phyloP scores from a whole-genome alignment of 768 basidiomycete species.

The Pleurotus tuoliensis region DNA sequence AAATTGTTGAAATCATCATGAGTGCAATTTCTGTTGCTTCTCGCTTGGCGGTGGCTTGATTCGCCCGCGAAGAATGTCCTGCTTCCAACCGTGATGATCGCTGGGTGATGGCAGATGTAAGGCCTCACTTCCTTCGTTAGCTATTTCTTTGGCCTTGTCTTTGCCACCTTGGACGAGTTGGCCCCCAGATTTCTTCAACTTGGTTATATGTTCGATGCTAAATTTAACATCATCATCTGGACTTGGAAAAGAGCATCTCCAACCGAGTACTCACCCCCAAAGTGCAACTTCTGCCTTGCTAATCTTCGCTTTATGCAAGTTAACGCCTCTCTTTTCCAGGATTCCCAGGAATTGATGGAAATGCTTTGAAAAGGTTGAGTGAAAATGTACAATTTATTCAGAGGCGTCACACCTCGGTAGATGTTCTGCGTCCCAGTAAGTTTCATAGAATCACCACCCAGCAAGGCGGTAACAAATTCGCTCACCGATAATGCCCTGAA shows the following conservation, averaged over 20 bases:
- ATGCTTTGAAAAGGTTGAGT: constrained; percentile 34
- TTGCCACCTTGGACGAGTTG: constrained; percentile 26
- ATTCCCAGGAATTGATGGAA: constrained; percentile 53
- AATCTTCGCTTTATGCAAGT: constrained; percentile 56
- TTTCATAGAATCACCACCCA: not conserved
- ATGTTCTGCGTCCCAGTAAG: constrained; percentile 33
- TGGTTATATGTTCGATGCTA: constrained; percentile 46
- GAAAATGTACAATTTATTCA: not conserved
- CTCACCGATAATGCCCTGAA: constrained; percentile 61
- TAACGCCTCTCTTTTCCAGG: constrained; percentile 48
- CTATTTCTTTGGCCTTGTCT: constrained; percentile 23
- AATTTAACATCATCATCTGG: not conserved
- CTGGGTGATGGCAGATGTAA: not conserved
- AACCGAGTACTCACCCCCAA: constrained; percentile 40
- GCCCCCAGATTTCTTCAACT: constrained; percentile 38
- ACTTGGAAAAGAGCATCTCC: too few relatives aligned
- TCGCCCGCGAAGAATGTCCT: constrained; percentile 26
- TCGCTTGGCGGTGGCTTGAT: constrained; percentile 1
- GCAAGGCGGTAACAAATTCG: not conserved
- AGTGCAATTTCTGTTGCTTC: too few relatives aligned
- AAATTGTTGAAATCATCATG: too few relatives aligned
- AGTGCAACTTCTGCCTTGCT: constrained; percentile 57
- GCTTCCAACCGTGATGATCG: not conserved
- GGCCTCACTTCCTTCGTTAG: constrained; percentile 19
- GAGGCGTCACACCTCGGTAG: constrained; percentile 40